Evolutionary conservation across 2,329 filamentous ascomycete species (phyloP), one percentile per base, ranked within the genome.

Genomic region (Colletotrichum spinosum): DNA sequence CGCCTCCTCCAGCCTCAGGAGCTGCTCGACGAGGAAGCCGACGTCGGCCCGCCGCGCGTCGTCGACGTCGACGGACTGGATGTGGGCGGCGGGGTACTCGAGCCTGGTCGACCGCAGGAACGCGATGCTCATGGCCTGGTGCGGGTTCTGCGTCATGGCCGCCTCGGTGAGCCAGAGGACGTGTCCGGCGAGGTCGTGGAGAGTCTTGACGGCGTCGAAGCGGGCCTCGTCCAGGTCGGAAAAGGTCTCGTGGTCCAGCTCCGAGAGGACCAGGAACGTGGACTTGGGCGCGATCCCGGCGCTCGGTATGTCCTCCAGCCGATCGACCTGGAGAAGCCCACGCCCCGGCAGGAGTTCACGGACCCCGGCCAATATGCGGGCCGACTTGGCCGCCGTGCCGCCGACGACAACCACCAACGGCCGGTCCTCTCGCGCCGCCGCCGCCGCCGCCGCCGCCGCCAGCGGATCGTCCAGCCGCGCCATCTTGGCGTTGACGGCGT

Each of bases 201-300:
- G 38, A 8, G 15, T 8, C n/a, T 57, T 54, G 44, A 48, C 11
- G 33, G 25, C 45, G 10, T 50, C 52, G 34, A 62, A 17, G 13
- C 42, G 53, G 49, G 34, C 35, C 6, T 35, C 63, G 42, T 66
- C 64, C 48, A 74, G 70, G 12, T 77, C 75, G 4, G 71, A 69
- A 7, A 77, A 69, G 11, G 77, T 38, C 35, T 37, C 41, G 6
- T 41, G 59, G 38, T 67, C 67, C 39, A 74, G 70, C 15, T 78
- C 66, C 3, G 59, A 64, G 41, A 45, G 17, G 11, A 62, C 55
- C 54, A 55, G 33, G 67, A 71, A 46, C 15, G 48, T 48, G 17
- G 39, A 59, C 25, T 25, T 25, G 25, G 25, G 25, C 25, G 3
- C 25, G 25, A 25, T 25, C 25, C 4, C 25, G 25, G 25, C 25